These are phyloP conservation scores for Neoboletus magnificus DNA, from an alignment of 768 basidiomycete genomes.

Conservation along the genomic window DNA sequence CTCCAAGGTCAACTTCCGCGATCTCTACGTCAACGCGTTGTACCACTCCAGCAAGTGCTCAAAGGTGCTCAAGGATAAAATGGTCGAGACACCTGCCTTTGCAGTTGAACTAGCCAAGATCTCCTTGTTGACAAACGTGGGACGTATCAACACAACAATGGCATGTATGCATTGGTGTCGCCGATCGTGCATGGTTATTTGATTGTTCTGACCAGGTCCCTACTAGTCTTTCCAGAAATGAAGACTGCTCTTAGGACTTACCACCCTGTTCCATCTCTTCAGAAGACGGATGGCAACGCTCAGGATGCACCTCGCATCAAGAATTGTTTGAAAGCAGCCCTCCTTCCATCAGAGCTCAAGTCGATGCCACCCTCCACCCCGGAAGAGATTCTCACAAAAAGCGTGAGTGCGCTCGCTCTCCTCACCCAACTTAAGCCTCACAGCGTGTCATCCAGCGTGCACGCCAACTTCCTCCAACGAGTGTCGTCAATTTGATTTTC, in stretches of 20 bases:
- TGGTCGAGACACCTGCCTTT: constrained; percentile 77
- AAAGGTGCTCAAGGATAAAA: constrained; percentile 84
- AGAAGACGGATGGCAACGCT: constrained; percentile 83
- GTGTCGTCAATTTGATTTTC: constrained; percentile 83
- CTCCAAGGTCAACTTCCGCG: constrained; percentile 66
- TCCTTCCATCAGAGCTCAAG: constrained; percentile 67
- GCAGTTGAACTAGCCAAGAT: constrained; percentile 80
- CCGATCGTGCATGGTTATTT: constrained; percentile 4
- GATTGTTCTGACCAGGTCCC: constrained; percentile 18
- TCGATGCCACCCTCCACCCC: constrained; percentile 68
- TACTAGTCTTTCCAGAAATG: constrained; percentile 87
- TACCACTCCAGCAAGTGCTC: constrained; percentile 82
- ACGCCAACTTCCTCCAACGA: constrained; percentile 73
- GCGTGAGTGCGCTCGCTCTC: constrained; percentile 41
- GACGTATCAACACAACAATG: constrained; percentile 90
- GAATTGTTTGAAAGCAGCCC: constrained; percentile 80
- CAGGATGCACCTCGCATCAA: constrained; percentile 93
- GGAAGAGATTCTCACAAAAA: constrained; percentile 65
- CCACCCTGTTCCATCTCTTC: constrained; percentile 83
- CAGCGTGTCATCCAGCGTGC: constrained; percentile 39
- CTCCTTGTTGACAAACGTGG: constrained; percentile 82
- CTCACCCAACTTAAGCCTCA: constrained; percentile 4
- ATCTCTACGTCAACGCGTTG: constrained; percentile 80
- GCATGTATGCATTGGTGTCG: constrained; percentile 53
- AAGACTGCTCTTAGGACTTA: constrained; percentile 86